Evolutionary conservation across 352 stramenopile genomes (phyloP).

Genomic region (Pythium phragmiticola): DNA sequence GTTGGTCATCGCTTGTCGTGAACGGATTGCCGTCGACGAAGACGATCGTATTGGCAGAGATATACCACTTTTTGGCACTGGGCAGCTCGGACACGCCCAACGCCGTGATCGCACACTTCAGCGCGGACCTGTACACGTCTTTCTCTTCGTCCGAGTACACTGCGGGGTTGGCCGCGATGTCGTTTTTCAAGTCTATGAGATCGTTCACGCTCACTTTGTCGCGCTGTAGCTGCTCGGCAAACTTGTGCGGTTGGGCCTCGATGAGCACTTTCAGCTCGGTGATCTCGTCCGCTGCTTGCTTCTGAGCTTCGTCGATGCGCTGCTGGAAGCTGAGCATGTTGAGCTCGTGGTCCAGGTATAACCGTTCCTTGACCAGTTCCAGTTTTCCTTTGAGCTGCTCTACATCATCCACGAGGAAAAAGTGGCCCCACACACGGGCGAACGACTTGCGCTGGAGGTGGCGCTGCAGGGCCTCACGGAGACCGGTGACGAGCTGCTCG

Average conservation of each 20-base stretch:
- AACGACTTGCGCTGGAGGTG: conserved; percentile 9
- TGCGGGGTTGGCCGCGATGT: conserved; percentile 14
- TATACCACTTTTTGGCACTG: conserved; percentile 11
- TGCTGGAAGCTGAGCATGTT: conserved; percentile 1
- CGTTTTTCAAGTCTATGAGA: conserved; percentile 12
- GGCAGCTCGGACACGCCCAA: conserved; percentile 2
- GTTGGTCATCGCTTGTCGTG: conserved; percentile 13
- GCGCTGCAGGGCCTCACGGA: not conserved
- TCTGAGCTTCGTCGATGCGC: conserved; percentile 1
- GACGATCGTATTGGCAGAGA: conserved; percentile 1
- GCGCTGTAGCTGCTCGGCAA: conserved; percentile 4
- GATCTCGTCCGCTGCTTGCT: not conserved
- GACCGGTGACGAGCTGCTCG: not conserved
- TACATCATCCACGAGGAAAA: conserved; percentile 2
- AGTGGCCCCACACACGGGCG: conserved; percentile 1
- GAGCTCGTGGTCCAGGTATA: conserved; percentile 10
- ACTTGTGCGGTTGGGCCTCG: conserved; percentile 10
- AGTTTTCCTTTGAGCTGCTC: conserved; percentile 13
- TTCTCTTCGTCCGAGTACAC: conserved; percentile 6
- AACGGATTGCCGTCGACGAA: conserved; percentile 17
- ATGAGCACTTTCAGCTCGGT: not conserved
- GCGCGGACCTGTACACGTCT: not conserved
- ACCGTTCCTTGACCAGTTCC: conserved; percentile 1
- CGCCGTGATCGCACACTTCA: not conserved
- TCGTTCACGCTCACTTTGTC: conserved; percentile 7